These are phyloP conservation scores for Peronosclerospora sorghi DNA, from an alignment of 352 stramenopile genomes.

Conservation along the genomic window DNA sequence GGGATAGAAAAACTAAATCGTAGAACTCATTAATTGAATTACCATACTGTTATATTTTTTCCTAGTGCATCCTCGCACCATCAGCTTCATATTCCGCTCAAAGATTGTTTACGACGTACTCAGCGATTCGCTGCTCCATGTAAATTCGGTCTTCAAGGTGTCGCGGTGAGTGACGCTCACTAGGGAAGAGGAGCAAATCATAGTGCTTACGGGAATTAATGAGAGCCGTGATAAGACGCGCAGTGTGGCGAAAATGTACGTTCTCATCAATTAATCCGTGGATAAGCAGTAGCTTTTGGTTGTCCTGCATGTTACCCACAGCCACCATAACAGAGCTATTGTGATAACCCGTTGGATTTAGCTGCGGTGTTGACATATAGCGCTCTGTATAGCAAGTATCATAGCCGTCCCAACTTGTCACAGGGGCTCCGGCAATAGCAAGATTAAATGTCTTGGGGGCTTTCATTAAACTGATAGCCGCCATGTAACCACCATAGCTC, in stretches of 20 bases:
- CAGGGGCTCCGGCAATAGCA: constrained; percentile 91
- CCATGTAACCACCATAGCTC: constrained; percentile 98
- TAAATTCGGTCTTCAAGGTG: constrained; percentile 89
- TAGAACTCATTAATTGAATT: too few relatives aligned
- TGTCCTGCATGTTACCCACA: constrained; percentile 82
- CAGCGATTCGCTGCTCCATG: constrained; percentile 90
- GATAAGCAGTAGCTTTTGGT: constrained; percentile 89
- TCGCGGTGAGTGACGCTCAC: constrained; percentile 92
- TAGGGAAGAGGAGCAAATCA: constrained; percentile 93
- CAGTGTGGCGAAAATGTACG: constrained; percentile 96
- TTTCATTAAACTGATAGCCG: constrained; percentile 93
- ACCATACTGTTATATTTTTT: too few relatives aligned
- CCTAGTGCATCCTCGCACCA: constrained; percentile 1
- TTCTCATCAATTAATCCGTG: constrained; percentile 98
- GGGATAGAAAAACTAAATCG: too few relatives aligned
- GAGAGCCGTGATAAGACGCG: constrained; percentile 92
- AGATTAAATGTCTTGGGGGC: constrained; percentile 92
- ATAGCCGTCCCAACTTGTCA: constrained; percentile 97
- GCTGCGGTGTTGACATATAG: constrained; percentile 92
- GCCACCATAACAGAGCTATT: constrained; percentile 89
- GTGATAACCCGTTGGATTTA: constrained; percentile 88
- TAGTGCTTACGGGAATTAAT: constrained; percentile 92
- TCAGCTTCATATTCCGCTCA: constrained; percentile 24
- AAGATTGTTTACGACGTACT: constrained; percentile 73
- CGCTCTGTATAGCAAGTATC: constrained; percentile 98